Evolutionary conservation across 805 yeast species (phyloP).

Genomic region (Zygoascus tannicola): DNA sequence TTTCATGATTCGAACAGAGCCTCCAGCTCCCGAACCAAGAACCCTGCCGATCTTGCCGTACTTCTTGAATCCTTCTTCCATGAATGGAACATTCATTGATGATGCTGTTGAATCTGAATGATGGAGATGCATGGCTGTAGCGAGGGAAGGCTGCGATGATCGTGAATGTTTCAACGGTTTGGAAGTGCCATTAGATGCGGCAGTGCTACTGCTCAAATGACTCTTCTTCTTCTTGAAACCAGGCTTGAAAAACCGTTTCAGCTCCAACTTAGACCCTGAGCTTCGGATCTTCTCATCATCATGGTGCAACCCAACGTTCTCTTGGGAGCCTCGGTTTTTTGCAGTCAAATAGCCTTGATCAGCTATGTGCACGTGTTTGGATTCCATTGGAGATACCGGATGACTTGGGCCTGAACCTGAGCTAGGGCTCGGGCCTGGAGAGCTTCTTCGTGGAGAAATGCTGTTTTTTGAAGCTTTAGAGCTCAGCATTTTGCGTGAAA

Average conservation of each 20-base stretch:
- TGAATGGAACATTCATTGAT: conserved; percentile 26
- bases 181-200: conserved; percentile 3
- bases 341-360: conserved; percentile 3
- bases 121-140: background rate
- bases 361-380: conserved; percentile 2
- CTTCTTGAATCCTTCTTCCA: conserved; percentile 41
- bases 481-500: conserved; percentile 12
- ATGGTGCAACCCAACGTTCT: background rate
- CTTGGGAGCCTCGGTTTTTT: background rate
- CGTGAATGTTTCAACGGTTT: background rate
- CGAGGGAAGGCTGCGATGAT: conserved; percentile 3
- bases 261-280: conserved; percentile 28
- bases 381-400: conserved; percentile 1
- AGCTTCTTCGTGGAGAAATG: conserved; percentile 6
- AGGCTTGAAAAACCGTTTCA: conserved; percentile 37
- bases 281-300: background rate
- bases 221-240: conserved; percentile 13
- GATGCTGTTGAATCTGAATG: conserved; percentile 2
- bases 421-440: conserved; percentile 6
- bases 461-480: conserved; percentile 3
- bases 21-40: conserved; percentile 91
- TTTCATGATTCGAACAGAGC: conserved; percentile 75
- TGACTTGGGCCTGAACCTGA: background rate
- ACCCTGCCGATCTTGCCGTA: conserved; percentile 69
- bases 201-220: conserved; percentile 4